Conservation (phyloP, 495 filamentous ascomycete genomes). For the Talaromyces proteolyticus region DNA sequence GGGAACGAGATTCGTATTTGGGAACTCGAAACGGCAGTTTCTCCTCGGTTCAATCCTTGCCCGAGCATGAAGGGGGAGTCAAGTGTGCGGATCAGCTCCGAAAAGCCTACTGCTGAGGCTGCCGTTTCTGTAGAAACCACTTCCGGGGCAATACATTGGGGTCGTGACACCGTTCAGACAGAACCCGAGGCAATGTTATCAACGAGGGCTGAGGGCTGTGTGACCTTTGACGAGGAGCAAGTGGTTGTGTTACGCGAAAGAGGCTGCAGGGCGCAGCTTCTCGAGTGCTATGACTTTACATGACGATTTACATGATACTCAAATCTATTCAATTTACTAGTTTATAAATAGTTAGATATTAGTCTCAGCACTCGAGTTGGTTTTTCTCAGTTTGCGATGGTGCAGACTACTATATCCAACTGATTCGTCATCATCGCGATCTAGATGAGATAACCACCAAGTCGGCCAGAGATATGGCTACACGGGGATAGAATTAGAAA, state of each 20-base stretch:
- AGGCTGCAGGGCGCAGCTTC: slow-evolving; percentile 55
- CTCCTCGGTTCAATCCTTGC: slow-evolving; percentile 19
- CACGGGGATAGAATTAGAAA: too few species aligned
- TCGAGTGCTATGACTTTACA: slow-evolving; percentile 92
- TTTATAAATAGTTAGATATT: background rate
- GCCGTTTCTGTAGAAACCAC: background rate
- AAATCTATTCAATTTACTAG: background rate
- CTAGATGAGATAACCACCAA: too few species aligned
- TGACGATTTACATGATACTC: slow-evolving; percentile 21
- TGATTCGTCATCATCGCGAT: too few species aligned
- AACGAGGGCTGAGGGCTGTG: slow-evolving; percentile 48
- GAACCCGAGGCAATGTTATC: background rate
- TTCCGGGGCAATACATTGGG: background rate
- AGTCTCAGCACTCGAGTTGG: too few species aligned
- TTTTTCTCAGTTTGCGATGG: too few species aligned
- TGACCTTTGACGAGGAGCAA: slow-evolving; percentile 91
- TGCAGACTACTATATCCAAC: too few species aligned
- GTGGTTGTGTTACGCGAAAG: slow-evolving; percentile 80
- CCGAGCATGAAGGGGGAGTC: slow-evolving; percentile 33
- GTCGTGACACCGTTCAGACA: background rate
- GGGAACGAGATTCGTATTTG: slow-evolving; percentile 89
- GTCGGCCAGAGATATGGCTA: too few species aligned
- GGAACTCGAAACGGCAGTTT: slow-evolving; percentile 79
- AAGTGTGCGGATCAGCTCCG: slow-evolving; percentile 50
- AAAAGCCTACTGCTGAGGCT: slow-evolving; percentile 5